Evolutionary conservation across 805 yeast genomes (phyloP), one percentile per base, ranked within the genome.

Genomic region (Spathaspora hagerdaliae): DNA sequence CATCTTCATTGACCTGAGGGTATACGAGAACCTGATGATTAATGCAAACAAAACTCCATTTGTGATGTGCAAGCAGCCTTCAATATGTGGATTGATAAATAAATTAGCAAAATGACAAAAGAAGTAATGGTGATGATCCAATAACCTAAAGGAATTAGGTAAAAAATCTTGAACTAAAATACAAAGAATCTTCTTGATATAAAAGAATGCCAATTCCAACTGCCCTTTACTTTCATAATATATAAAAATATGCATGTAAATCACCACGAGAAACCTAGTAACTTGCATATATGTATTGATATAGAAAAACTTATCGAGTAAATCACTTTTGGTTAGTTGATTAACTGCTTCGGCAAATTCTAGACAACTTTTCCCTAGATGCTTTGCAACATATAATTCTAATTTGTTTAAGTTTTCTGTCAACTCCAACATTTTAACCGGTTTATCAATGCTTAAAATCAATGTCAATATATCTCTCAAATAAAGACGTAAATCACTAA

Each of bases 221-320:
- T 72, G 63, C 12, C 31, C 34, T 3, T 57, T 57, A 10, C 50
- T 39, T 31, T 61, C 65, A 45, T 65, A 75, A 42, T 67, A 70
- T 27, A 73, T 50, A 47, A 68, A 66, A 10, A 77, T 54, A 47
- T 74, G 73, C 46, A 64, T 69, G 40, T 67, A 67, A 6, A 74
- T 52, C 3, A 77, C 58, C 38, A 70, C 56, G 14, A 68, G 51
- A 46, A 74, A 62, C 1, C 70, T 59, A 24, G 54, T 51, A 5
- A 31, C 24, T 35, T 41, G 47, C 19, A 44, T 33, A 24, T 29
- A 44, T 13, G 32, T 32, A 15, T 26, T 14, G 9, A 44, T 10
- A 10, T 27, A 31, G 12, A 44, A 44, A 6, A 44, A 24, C 14
- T 31, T 32, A 9, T 33, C 34, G 11, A 33, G 13, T 13, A 36